Percentiles rank a stretch among this genome's conserved stretches.
These are phyloP conservation scores for Fusarium foetens DNA, from an alignment of 2,329 filamentous ascomycete species.

Conservation along the genomic window DNA sequence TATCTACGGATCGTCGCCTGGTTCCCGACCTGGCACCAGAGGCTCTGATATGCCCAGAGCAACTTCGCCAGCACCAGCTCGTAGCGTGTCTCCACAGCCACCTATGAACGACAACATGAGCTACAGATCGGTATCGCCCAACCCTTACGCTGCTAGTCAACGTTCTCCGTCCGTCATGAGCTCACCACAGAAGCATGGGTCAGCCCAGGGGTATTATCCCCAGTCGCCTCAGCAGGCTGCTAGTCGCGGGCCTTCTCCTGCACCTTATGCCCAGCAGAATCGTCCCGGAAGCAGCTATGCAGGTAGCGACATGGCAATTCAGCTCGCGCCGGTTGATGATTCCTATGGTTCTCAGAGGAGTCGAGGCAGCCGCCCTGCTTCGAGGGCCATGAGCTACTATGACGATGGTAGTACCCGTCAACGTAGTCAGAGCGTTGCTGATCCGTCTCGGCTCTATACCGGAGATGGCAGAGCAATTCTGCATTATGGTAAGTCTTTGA, in stretches of 20 bases:
- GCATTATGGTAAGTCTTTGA: conserved; percentile 83
- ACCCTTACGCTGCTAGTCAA: conserved; percentile 64
- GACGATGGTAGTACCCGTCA: conserved; percentile 62
- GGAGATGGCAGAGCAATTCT: conserved; percentile 87
- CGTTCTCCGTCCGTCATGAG: conserved; percentile 53
- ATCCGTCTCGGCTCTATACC: conserved; percentile 82
- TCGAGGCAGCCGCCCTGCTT: conserved; percentile 61
- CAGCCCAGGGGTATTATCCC: conserved; percentile 62
- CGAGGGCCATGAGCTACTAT: conserved; percentile 66
- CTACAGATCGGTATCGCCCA: conserved; percentile 68
- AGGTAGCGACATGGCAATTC: conserved; percentile 71
- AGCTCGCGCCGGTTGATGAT: conserved; percentile 70
- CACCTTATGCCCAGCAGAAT: conserved; percentile 58
- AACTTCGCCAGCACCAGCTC: conserved; percentile 74
- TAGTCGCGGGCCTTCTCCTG: conserved; percentile 59
- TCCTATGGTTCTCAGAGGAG: conserved; percentile 68
- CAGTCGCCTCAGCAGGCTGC: conserved; percentile 62
- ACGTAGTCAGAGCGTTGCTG: conserved; percentile 87
- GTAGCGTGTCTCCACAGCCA: conserved; percentile 72
- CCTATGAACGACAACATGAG: conserved; percentile 57
- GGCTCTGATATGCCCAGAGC: conserved; percentile 68
- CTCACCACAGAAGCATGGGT: conserved; percentile 56
- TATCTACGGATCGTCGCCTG: conserved; percentile 50
- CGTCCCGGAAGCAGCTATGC: conserved; percentile 64
- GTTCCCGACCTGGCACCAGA: conserved; percentile 68